Percentiles rank a stretch among this genome's conserved stretches.
Conservation (phyloP, 2,329 filamentous ascomycete genomes). For the Ophiostoma perfectum region DNA sequence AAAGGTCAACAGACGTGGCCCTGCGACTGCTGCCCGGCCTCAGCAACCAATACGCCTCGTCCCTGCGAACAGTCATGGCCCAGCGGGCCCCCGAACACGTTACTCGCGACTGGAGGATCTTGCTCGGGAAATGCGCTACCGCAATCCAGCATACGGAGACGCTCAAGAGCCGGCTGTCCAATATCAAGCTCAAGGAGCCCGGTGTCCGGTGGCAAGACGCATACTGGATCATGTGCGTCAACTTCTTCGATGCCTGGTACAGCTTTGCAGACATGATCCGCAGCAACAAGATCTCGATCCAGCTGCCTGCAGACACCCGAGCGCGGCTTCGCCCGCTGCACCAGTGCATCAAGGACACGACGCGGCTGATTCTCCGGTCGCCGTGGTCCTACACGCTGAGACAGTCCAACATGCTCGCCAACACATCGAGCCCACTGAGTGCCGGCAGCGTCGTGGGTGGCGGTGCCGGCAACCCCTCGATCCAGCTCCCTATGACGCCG, state of each 20-base stretch:
- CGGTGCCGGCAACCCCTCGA: conserved; percentile 21
- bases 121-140: conserved; percentile 65
- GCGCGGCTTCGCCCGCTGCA: conserved; percentile 74
- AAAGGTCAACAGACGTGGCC: conserved; percentile 67
- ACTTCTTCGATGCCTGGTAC: conserved; percentile 65
- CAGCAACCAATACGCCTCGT: conserved; percentile 59
- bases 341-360: conserved; percentile 74
- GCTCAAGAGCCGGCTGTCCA: conserved; percentile 65
- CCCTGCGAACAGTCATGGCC: conserved; percentile 58
- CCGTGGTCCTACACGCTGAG: conserved; percentile 48
- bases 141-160: conserved; percentile 69
- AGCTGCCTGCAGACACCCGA: conserved; percentile 62
- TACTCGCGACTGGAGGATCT: conserved; percentile 60
- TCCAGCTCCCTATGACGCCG: conserved; percentile 70
- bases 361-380: conserved; percentile 59
- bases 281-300: conserved; percentile 46
- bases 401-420: conserved; percentile 34
- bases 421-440: conserved; percentile 20
- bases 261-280: conserved; percentile 60
- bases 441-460: conserved; percentile 17
- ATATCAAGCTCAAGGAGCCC: conserved; percentile 80
- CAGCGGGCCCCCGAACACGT: conserved; percentile 55
- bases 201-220: conserved; percentile 58
- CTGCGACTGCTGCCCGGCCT: conserved; percentile 66
- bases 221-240: conserved; percentile 68